Base-by-base conservation (phyloP, 495 filamentous ascomycete species). In the Recurvomyces mirabilis region DNA sequence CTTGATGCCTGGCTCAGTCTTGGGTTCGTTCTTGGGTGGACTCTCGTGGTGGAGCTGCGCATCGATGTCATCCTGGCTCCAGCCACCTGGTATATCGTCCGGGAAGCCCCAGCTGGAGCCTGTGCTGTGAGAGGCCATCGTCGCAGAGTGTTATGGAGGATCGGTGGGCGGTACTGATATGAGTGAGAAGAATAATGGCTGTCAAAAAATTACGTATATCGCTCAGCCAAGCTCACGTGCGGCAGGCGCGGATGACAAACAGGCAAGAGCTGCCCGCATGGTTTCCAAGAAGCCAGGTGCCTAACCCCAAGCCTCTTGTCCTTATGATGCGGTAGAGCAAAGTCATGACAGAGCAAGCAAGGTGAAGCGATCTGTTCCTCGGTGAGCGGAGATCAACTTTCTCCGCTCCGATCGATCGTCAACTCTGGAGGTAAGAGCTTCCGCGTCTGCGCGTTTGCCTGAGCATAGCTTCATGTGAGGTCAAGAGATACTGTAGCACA, bases 1-100 rank as follows among this genome's bases (percentile, higher is more conserved):
- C 22, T 14, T 41, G 20, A 24, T 42, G 21, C 21, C 38, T 56
- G 24, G 48, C 50, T 40, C 51, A 57, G 6, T 54, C 59, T 19
- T 56, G 45, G 17, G 53, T 51, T 23, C 9, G 13, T 2, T 17
- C 23, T 9, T 12, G 15, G 42, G 4, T 19, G 33, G 14, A 17
- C 4, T 38, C 30, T 42, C 46, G n/a, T 38, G 17, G n/a, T 29
- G 29, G 4, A 39, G 17, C 20, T 47, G 33, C 12, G 37, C 49
- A 18, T 51, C 47, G n/a, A 39, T 38, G 23, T 47, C 49, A 12
- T 42, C 49, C 28, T 52, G 36, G 2, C 36, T 38, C 49, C 49
- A 52, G 12, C 38, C 33, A 29, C 49, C 49, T 1, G 50, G 50
- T 5, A 49, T 22, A 24, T 53, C 50, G 15, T 47, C 39, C 12